A percentile compares a stretch with the other conserved stretches of the same genome.
Conservation (phyloP, 306 rosid genomes). For the Dalbergia oliveri region DNA sequence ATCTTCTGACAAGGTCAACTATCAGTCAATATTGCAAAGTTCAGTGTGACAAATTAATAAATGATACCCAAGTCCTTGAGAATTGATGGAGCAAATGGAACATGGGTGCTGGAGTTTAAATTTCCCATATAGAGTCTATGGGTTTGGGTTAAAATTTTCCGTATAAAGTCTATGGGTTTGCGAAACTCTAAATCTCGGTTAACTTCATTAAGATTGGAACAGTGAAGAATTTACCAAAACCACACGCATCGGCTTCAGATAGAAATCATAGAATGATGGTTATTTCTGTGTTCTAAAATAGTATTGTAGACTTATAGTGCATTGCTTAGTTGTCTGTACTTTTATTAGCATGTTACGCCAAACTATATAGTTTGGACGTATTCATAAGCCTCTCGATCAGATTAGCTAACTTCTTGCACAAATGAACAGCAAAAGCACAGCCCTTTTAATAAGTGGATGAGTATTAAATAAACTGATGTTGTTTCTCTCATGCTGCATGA, state of each 20-base stretch:
- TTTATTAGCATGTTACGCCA: constrained; percentile 37
- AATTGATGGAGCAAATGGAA: constrained; percentile 20
- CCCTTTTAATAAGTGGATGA: constrained; percentile 26
- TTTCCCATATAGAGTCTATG: not conserved
- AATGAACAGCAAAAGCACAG: constrained; percentile 14
- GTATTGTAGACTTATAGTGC: constrained; percentile 28
- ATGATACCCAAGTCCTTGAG: constrained; percentile 12
- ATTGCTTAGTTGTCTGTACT: constrained; percentile 28
- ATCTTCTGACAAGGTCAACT: constrained; percentile 7
- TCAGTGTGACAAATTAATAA: not conserved
- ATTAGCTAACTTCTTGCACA: constrained; percentile 31
- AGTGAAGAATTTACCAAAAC: constrained; percentile 7
- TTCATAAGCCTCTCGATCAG: constrained; percentile 7
- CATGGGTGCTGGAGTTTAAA: constrained; percentile 30
- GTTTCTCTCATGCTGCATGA: constrained; percentile 34
- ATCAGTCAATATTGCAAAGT: not conserved
- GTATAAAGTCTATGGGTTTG: constrained; percentile 11
- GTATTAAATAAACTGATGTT: constrained; percentile 15
- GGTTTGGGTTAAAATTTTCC: constrained; percentile 1
- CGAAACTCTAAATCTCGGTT: constrained; percentile 16
- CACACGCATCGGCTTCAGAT: constrained; percentile 2
- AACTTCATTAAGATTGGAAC: constrained; percentile 31
- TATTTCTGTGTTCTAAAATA: constrained; percentile 23
- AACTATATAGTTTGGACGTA: constrained; percentile 17
- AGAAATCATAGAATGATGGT: constrained; percentile 32